Evolutionary conservation across 331 rosid species (phyloP).

Genomic region (Stylosanthes scabra): DNA sequence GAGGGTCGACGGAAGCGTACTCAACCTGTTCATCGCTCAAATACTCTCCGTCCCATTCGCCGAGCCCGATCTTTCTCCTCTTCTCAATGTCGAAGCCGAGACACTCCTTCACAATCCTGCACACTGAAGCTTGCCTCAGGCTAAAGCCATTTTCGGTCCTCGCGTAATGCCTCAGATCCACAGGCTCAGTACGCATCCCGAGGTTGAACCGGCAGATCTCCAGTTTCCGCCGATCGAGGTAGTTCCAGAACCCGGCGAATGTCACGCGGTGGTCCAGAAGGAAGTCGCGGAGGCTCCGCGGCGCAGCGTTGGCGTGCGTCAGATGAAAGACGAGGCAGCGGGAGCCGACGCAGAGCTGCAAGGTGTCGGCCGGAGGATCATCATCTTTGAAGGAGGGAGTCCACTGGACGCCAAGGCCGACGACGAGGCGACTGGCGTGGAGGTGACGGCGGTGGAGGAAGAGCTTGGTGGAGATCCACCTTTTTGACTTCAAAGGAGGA

Average conservation of each 20-base stretch:
- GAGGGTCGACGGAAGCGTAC: conserved; percentile 33
- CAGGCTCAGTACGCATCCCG: conserved; percentile 13
- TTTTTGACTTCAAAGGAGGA: conserved; percentile 8
- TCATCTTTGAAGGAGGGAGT: neutral
- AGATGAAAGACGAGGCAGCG: conserved; percentile 48
- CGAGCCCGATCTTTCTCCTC: neutral
- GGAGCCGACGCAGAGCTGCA: conserved; percentile 45
- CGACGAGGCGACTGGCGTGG: neutral
- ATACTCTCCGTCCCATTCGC: neutral
- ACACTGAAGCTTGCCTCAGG: neutral
- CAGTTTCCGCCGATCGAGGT: conserved; percentile 21
- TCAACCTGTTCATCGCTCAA: conserved; percentile 29
- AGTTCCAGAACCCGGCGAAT: conserved; percentile 46
- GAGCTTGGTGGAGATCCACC: conserved; percentile 20
- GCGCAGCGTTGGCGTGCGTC: neutral
- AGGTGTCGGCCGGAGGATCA: conserved; percentile 25
- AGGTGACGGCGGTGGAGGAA: neutral
- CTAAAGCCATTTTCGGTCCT: neutral
- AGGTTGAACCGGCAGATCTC: neutral
- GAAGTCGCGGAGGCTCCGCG: conserved; percentile 2
- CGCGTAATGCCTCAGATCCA: conserved; percentile 29
- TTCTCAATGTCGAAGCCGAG: conserved; percentile 9
- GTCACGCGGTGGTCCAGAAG: conserved; percentile 1
- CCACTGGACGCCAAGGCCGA: conserved; percentile 58
- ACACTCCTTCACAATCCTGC: conserved; percentile 2